Conservation (phyloP, 192 early-diverging fungal species). For the Ambispora gerdemannii region DNA sequence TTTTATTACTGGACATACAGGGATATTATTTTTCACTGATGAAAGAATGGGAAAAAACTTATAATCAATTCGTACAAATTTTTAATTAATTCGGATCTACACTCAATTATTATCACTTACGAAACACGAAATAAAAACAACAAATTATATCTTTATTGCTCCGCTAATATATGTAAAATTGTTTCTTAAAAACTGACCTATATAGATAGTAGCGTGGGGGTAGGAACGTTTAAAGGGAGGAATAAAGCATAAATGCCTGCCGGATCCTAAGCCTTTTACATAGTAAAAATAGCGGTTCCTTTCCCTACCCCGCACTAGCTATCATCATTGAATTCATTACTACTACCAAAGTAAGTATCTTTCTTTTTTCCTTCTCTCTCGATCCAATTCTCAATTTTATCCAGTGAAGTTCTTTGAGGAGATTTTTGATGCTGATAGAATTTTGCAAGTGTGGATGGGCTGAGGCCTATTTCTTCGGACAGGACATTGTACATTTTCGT, state of each 20-base stretch:
- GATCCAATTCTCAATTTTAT: conserved; percentile 1
- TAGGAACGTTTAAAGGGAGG: too few species aligned
- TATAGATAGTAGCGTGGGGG: too few species aligned
- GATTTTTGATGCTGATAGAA: conserved; percentile 6
- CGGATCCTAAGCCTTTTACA: conserved; percentile 4
- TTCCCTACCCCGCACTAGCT: neutral
- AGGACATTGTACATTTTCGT: conserved; percentile 13
- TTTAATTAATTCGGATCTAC: too few species aligned
- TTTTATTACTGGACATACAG: too few species aligned
- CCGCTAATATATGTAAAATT: too few species aligned
- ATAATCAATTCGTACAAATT: too few species aligned
- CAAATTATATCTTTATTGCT: too few species aligned
- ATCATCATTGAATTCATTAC: neutral
- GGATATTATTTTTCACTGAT: too few species aligned
- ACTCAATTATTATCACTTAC: neutral
- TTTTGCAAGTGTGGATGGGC: neutral
- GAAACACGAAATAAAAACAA: too few species aligned
- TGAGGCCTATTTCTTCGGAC: neutral
- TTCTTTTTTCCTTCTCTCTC: neutral
- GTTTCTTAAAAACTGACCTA: too few species aligned
- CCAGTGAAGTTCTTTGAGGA: neutral
- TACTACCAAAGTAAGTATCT: neutral
- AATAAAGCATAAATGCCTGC: too few species aligned
- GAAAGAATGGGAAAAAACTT: too few species aligned
- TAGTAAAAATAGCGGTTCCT: conserved; percentile 3